Percentiles rank a stretch among this genome's conserved stretches.
These are phyloP conservation scores for Prasinococcaceae sp. DNA, from an alignment of 139 green algal genomes.

Conservation along the genomic window DNA sequence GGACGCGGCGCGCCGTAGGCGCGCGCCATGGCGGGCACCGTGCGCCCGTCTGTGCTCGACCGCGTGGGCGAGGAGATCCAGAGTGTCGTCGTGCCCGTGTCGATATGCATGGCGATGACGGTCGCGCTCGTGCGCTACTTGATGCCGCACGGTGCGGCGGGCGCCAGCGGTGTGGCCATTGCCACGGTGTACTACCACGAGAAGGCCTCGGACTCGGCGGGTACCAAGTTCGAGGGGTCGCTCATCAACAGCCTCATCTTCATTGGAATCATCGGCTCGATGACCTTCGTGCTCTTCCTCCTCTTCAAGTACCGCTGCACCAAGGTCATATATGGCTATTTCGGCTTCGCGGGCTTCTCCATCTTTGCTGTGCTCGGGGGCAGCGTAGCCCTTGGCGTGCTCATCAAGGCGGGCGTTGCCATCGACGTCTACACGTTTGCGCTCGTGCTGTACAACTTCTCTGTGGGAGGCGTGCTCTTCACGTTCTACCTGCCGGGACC, in stretches of 20 bases:
- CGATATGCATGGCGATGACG: constrained; percentile 79
- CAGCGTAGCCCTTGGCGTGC: constrained; percentile 27
- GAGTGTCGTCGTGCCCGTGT: constrained; percentile 66
- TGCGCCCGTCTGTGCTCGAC: constrained; percentile 3
- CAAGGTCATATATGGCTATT: constrained; percentile 74
- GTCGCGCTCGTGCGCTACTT: constrained; percentile 67
- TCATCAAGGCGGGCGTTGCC: constrained; percentile 36
- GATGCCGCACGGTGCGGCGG: constrained; percentile 49
- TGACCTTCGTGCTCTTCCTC: constrained; percentile 80
- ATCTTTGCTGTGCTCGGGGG: constrained; percentile 87
- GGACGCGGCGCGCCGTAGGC: no score
- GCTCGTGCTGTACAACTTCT: constrained; percentile 83
- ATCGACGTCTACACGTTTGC: constrained; percentile 68
- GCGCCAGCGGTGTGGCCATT: constrained; percentile 5
- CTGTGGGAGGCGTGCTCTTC: constrained; percentile 61
- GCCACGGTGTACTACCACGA: constrained; percentile 19
- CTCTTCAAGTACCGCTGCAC: constrained; percentile 68
- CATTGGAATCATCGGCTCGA: constrained; percentile 53
- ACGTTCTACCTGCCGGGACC: constrained; percentile 77
- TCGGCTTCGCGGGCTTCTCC: constrained; percentile 80
- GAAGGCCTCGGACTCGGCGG: constrained; percentile 37
- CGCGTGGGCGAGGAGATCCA: constrained; percentile 63
- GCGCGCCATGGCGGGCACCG: neutral
- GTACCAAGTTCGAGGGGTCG: constrained; percentile 62
- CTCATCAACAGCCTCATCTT: constrained; percentile 87